A percentile compares a stretch with the other conserved stretches of the same genome.
Conservation (phyloP, 495 filamentous ascomycete genomes). For the Annulohypoxylon bovei region DNA sequence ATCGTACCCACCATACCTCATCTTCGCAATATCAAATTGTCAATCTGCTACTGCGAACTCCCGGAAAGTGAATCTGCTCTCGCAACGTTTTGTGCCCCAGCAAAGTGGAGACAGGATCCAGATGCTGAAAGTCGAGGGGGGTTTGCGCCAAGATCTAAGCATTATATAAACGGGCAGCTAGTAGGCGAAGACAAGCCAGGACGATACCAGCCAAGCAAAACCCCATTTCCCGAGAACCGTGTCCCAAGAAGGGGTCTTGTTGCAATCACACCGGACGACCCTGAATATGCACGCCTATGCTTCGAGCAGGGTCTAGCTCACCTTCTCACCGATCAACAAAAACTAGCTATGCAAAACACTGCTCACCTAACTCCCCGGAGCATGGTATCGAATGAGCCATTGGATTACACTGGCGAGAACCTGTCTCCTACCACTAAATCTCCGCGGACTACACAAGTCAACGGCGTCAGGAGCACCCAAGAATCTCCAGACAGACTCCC, state of each 20-base stretch:
- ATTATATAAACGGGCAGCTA: constrained; percentile 58
- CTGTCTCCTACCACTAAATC: constrained; percentile 39
- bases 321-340: constrained; percentile 50
- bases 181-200: constrained; percentile 53
- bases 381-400: constrained; percentile 46
- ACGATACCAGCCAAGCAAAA: constrained; percentile 50
- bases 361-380: constrained; percentile 45
- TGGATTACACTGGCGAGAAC: constrained; percentile 38
- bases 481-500: constrained; percentile 35
- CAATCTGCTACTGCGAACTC: constrained; percentile 62
- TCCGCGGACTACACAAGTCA: constrained; percentile 31
- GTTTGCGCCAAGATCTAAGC: constrained; percentile 58
- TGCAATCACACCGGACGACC: constrained; percentile 56
- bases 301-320: constrained; percentile 57
- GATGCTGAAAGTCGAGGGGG: constrained; percentile 50
- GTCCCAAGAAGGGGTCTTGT: constrained; percentile 58
- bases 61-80: constrained; percentile 54
- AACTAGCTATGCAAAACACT: constrained; percentile 40
- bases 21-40: constrained; percentile 68
- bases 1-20: constrained; percentile 76
- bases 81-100: constrained; percentile 46
- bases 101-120: constrained; percentile 65
- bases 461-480: constrained; percentile 39
- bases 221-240: constrained; percentile 57
- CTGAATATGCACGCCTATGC: constrained; percentile 57